Evolutionary conservation across 225 moss, liverwort and hornwort species (phyloP).

Genomic region (Pseudoscleropodium purum): DNA sequence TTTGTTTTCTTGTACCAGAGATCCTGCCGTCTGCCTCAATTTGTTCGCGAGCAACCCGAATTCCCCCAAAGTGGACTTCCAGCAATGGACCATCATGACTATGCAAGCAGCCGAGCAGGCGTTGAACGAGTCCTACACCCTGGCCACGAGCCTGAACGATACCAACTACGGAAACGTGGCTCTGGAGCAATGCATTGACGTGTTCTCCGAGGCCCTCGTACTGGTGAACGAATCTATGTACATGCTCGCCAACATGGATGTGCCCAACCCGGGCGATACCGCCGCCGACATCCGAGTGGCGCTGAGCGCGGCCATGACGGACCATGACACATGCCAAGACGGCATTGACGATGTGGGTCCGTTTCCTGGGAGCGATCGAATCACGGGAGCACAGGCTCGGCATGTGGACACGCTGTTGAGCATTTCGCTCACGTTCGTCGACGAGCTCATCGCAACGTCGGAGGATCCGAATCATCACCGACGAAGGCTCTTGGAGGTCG

Average conservation of each 20-base stretch:
- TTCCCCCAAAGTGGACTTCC: slow-evolving; percentile 23
- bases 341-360: slow-evolving; percentile 37
- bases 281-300: slow-evolving; percentile 6
- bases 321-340: slow-evolving; percentile 41
- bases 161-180: slow-evolving; percentile 1
- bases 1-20: background rate
- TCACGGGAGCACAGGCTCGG: slow-evolving; percentile 10
- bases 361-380: slow-evolving; percentile 20
- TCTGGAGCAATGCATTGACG: slow-evolving; percentile 26
- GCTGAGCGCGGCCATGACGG: slow-evolving; percentile 32
- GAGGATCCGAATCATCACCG: slow-evolving; percentile 9
- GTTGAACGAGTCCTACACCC: slow-evolving; percentile 24
- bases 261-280: background rate
- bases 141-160: background rate
- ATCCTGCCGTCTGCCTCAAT: slow-evolving; percentile 8
- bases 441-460: background rate
- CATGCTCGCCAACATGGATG: slow-evolving; percentile 16
- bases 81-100: slow-evolving; percentile 46
- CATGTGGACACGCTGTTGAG: slow-evolving; percentile 30
- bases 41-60: slow-evolving; percentile 25
- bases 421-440: slow-evolving; percentile 35
- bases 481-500: slow-evolving; percentile 13
- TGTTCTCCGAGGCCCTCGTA: slow-evolving; percentile 10
- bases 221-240: slow-evolving; percentile 25
- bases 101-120: slow-evolving; percentile 36